Evolutionary conservation across 2,329 filamentous ascomycete genomes (phyloP), one percentile per base, ranked within the genome.

Genomic region (Neofusicoccum sp.): DNA sequence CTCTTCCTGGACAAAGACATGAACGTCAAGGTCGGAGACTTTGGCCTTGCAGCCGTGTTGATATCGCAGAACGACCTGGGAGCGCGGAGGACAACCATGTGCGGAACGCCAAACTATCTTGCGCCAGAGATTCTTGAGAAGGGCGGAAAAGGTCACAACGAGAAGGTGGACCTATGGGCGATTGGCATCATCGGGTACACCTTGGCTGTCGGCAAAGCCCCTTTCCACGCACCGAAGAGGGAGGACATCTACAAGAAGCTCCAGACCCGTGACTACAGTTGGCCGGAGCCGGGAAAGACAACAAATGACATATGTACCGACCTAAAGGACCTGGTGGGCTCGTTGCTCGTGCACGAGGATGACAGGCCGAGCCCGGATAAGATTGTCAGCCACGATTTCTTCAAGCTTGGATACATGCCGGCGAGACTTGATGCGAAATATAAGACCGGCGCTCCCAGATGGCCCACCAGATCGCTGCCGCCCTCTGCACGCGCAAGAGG

Each of bases 151-250:
- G 95, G 95, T 0, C 95, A 99, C 73, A 95, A 96, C 66, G 93
- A 98, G 72, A 96, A 96, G 80, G 95, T 99, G 3, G 95, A 99
- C 73, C 90, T 99, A 60, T 99, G 96, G 96, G 96, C 93, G 45
- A 82, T 99, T 71, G 95, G 96, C 20, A 95, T 99, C 66, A 99
- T 99, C 73, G 92, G 96, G 87, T 98, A 96, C 77, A 96, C 95
- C 51, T 93, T 99, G 86, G 89, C 98, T 48, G 95, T 95, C 6
- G 96, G 95, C 20, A 96, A 93, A 69, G 93, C 95, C 1, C 95
- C 95, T 0, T 99, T 99, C 74, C 95, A 99, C 76, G 96, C 95
- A 11, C 87, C 88, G 11, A 93, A 90, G 41, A 90, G 90, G 16
- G 90, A 95, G 71, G 90, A 93, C 70, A 95, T 95, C 63, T 95